Conservation (phyloP, 106 monocot genomes). For the Dendrobium officinale region DNA sequence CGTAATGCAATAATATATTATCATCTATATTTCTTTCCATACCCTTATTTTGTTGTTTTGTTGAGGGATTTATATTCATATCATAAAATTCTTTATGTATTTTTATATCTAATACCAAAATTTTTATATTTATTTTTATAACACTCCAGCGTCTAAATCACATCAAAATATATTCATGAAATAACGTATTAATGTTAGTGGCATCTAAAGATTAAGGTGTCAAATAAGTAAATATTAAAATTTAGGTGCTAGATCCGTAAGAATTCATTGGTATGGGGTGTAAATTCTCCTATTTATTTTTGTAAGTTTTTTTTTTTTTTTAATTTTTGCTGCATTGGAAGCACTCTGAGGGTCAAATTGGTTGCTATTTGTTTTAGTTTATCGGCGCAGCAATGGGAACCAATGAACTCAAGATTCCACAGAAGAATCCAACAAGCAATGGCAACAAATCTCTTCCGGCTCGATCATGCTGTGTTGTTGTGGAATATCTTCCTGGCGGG, state of each 20-base stretch:
- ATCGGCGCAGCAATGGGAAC: conserved; percentile 31
- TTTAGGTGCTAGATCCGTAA: no score
- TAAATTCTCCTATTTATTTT: neutral
- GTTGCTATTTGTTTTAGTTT: conserved; percentile 20
- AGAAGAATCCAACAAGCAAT: conserved; percentile 13
- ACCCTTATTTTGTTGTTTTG: neutral
- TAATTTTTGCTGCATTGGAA: neutral
- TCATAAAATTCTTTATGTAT: no score
- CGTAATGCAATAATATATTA: neutral
- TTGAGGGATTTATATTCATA: no score
- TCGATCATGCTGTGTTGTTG: conserved; percentile 46
- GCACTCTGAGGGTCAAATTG: neutral
- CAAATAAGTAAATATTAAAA: no score
- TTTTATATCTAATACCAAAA: no score
- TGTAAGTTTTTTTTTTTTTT: neutral
- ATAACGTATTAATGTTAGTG: no score
- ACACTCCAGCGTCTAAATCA: no score
- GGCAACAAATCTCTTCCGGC: neutral
- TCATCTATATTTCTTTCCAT: neutral
- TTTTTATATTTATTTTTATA: no score
- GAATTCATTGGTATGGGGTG: no score
- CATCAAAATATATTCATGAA: no score
- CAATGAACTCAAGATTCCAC: conserved; percentile 58
- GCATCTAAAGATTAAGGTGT: no score
- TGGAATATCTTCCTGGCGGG: conserved; percentile 59